A percentile compares a stretch with the other conserved stretches of the same genome.
These are phyloP conservation scores for Beta lomatogona DNA, from an alignment of 179 eudicot species.

Conservation along the genomic window DNA sequence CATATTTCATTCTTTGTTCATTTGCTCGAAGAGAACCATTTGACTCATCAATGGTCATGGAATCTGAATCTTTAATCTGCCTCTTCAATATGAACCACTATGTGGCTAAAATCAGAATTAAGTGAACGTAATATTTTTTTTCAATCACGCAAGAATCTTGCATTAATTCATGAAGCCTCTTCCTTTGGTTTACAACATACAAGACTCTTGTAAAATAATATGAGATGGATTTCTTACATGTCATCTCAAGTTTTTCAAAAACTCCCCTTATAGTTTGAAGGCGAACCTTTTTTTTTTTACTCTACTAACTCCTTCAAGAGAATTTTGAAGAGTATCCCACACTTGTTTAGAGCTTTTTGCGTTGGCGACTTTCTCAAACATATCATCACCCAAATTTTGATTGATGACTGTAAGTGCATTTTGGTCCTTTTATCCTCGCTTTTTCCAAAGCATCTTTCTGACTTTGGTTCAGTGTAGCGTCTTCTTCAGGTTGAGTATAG, in stretches of 20 bases:
- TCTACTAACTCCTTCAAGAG: conserved; percentile 2
- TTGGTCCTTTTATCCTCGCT: conserved; percentile 18
- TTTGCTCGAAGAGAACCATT: too few relatives aligned
- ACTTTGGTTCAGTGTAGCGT: background rate
- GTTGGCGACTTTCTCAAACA: conserved; percentile 26
- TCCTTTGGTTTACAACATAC: background rate
- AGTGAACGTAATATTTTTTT: too few relatives aligned
- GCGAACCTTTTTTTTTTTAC: conserved; percentile 19
- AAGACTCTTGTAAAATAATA: too few relatives aligned
- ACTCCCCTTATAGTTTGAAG: background rate
- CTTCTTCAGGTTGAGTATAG: background rate
- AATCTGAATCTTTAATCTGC: too few relatives aligned
- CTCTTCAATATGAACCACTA: too few relatives aligned
- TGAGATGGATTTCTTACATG: too few relatives aligned
- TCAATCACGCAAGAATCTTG: background rate
- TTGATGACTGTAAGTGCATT: conserved; percentile 27
- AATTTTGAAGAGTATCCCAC: conserved; percentile 15
- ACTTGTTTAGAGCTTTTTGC: conserved; percentile 20
- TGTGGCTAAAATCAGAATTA: too few relatives aligned
- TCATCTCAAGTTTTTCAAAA: too few relatives aligned
- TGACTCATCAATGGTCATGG: too few relatives aligned
- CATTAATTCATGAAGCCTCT: background rate
- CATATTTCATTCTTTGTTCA: too few relatives aligned
- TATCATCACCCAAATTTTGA: conserved; percentile 29
- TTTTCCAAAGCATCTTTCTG: background rate